Conservation (phyloP, 1,284 basidiomycete species). For the Pseudomicrostroma phylloplanum region DNA sequence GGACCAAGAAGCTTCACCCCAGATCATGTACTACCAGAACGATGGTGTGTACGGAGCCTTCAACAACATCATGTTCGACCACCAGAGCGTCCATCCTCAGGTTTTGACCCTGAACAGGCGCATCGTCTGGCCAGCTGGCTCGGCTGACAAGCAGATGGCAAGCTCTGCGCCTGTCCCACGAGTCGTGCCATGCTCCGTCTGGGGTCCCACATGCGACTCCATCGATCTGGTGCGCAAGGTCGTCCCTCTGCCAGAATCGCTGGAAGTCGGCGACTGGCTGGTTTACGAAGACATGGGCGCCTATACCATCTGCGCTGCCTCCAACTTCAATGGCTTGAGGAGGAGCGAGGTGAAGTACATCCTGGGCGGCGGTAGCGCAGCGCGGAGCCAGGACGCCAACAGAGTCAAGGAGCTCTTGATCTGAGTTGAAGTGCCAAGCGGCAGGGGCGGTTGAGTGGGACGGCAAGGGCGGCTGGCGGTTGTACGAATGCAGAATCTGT, state of each 20-base stretch:
- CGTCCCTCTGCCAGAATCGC: conserved; percentile 34
- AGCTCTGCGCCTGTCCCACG: conserved; percentile 34
- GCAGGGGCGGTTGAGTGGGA: too few species aligned
- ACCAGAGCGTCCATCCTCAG: conserved; percentile 77
- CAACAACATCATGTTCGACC: conserved; percentile 93
- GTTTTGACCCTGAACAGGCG: conserved; percentile 58
- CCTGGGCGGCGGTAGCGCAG: conserved; percentile 38
- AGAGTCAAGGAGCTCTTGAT: conserved; percentile 3
- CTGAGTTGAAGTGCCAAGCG: too few species aligned
- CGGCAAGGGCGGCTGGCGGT: too few species aligned
- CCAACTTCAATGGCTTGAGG: conserved; percentile 69
- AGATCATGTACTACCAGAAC: conserved; percentile 51
- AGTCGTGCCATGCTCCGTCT: conserved; percentile 54
- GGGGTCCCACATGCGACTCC: conserved; percentile 77
- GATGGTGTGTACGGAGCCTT: conserved; percentile 75
- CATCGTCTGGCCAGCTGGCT: conserved; percentile 47
- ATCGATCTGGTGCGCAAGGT: conserved; percentile 61
- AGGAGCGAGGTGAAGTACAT: conserved; percentile 52
- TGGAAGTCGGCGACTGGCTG: conserved; percentile 72
- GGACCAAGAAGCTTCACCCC: conserved; percentile 16
- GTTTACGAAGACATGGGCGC: conserved; percentile 88
- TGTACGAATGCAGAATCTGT: too few species aligned
- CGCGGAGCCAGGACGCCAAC: background rate
- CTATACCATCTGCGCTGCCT: conserved; percentile 84
- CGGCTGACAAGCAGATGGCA: conserved; percentile 16